Conservation (phyloP, 2,329 filamentous ascomycete genomes). For the Aureobasidium leucospermi region DNA sequence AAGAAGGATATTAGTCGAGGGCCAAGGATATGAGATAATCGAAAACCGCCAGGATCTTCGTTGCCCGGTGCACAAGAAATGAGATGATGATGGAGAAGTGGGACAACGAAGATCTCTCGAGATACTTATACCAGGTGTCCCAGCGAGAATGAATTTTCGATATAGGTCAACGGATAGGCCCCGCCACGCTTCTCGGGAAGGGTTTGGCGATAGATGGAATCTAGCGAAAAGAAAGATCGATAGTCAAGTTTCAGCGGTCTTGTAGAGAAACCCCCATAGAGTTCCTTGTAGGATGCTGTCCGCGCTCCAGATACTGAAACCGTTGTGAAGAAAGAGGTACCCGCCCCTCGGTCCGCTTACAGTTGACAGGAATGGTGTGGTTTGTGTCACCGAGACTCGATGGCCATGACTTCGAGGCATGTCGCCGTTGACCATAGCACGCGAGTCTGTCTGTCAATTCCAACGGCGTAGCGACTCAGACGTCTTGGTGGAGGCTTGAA, state of each 20-base stretch:
- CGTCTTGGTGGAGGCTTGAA: not conserved
- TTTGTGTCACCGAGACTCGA: not conserved
- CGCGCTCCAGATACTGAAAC: slow-evolving; percentile 5
- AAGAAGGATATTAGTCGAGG: not conserved
- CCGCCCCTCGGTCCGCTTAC: not conserved
- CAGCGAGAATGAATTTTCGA: not conserved
- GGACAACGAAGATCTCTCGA: slow-evolving; percentile 8
- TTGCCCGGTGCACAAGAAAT: slow-evolving; percentile 10
- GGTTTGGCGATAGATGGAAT: not conserved
- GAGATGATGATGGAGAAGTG: slow-evolving; percentile 6
- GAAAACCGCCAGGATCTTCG: slow-evolving; percentile 13
- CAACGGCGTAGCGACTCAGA: slow-evolving; percentile 4
- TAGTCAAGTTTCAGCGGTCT: slow-evolving; percentile 14
- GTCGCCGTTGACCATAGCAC: not conserved
- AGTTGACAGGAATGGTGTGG: not conserved
- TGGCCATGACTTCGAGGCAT: not conserved
- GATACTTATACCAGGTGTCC: slow-evolving; percentile 12
- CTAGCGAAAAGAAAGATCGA: slow-evolving; percentile 14
- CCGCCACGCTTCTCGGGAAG: slow-evolving; percentile 5
- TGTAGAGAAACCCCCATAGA: slow-evolving; percentile 4
- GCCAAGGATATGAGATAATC: not conserved
- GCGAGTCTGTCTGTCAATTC: not conserved
- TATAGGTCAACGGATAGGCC: slow-evolving; percentile 1
- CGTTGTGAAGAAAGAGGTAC: not conserved
- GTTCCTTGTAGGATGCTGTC: not conserved